Conservation (phyloP, 169 alveolate species). For the Babesia caballi region DNA sequence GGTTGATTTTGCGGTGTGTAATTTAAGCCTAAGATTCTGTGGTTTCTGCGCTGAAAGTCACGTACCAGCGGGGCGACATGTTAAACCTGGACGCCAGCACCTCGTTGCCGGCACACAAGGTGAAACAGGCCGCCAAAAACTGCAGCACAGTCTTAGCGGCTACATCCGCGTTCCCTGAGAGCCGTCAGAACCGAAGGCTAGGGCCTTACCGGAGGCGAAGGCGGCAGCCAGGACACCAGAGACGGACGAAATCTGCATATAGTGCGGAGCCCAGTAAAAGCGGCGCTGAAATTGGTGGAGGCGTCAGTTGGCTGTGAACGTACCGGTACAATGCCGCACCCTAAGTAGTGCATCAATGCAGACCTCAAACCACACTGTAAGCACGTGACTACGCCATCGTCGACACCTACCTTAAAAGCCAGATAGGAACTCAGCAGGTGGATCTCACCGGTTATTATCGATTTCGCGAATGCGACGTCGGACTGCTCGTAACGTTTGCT, state of each 20-base stretch:
- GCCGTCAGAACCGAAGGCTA: not conserved
- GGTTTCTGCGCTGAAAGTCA: not conserved
- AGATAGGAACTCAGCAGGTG: constrained; percentile 51
- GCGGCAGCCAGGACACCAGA: constrained; percentile 63
- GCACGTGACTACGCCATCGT: not conserved
- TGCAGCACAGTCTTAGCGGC: constrained; percentile 37
- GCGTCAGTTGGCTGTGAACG: not conserved
- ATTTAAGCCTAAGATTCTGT: constrained; percentile 22
- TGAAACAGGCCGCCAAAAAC: constrained; percentile 19
- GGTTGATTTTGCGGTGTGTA: constrained; percentile 15
- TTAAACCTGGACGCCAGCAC: constrained; percentile 30
- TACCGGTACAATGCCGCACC: constrained; percentile 66
- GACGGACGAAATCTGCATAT: constrained; percentile 46
- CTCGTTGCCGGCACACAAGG: constrained; percentile 44
- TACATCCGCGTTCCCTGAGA: constrained; percentile 41
- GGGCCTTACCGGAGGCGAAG: constrained; percentile 56
- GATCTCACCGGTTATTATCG: constrained; percentile 50
- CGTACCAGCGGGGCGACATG: constrained; percentile 58
- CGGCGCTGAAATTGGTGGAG: constrained; percentile 16
- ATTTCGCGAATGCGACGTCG: constrained; percentile 16
- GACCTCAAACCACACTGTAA: constrained; percentile 54
- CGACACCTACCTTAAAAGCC: constrained; percentile 58
- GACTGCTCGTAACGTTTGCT: not conserved
- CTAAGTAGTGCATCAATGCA: constrained; percentile 47
- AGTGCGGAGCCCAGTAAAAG: constrained; percentile 63